Conservation (phyloP, 768 basidiomycete genomes). For the Austroboletus festivus region DNA sequence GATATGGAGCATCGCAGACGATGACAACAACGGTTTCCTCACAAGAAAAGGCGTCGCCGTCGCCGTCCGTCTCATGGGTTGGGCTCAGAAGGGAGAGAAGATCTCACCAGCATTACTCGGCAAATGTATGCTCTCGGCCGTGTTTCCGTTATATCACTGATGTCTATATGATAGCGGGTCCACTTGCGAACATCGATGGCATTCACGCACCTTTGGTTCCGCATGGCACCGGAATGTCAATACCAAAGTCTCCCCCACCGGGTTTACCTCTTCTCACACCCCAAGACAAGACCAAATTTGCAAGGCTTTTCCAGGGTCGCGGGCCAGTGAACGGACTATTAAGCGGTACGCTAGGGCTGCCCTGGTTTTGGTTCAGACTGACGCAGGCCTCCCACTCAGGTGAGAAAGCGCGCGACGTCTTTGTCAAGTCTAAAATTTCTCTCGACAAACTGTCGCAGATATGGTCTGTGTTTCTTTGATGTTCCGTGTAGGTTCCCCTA, state of each 20-base stretch:
- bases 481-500: not conserved
- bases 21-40: slow-evolving; percentile 90
- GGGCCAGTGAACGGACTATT: slow-evolving; percentile 76
- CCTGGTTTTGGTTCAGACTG: not conserved
- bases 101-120: slow-evolving; percentile 57
- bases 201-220: slow-evolving; percentile 47
- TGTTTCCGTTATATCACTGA: slow-evolving; percentile 13
- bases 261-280: slow-evolving; percentile 66
- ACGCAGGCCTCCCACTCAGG: slow-evolving; percentile 40
- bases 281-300: slow-evolving; percentile 84
- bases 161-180: slow-evolving; percentile 59
- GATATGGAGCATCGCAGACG: slow-evolving; percentile 92
- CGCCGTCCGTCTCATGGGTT: slow-evolving; percentile 88
- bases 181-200: slow-evolving; percentile 77
- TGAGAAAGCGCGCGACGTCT: slow-evolving; percentile 85
- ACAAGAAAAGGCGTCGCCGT: slow-evolving; percentile 84
- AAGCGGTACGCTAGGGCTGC: slow-evolving; percentile 49
- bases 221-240: slow-evolving; percentile 53
- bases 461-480: slow-evolving; percentile 55
- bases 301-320: slow-evolving; percentile 67
- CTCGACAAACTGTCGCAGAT: slow-evolving; percentile 88
- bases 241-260: slow-evolving; percentile 59
- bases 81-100: slow-evolving; percentile 84
- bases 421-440: slow-evolving; percentile 85
- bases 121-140: slow-evolving; percentile 56